Percentiles rank a stretch among this genome's conserved stretches.
Conservation (phyloP, 768 basidiomycete genomes). For the Pleurotus sapidus region DNA sequence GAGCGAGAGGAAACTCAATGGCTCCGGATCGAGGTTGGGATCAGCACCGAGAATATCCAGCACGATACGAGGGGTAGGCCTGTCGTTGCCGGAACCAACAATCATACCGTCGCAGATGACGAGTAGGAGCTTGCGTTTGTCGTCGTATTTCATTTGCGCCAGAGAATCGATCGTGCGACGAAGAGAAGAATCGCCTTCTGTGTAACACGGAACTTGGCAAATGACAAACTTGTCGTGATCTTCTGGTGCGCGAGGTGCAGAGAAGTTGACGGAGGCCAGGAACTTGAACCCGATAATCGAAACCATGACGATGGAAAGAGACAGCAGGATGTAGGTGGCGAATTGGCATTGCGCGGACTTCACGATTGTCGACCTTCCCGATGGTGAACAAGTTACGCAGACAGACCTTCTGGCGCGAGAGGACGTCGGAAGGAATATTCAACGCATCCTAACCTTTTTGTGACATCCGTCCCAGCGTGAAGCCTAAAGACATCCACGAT, state of each 20-base stretch:
- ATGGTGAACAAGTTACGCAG: conserved; percentile 91
- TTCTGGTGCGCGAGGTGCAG: conserved; percentile 77
- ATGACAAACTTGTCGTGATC: conserved; percentile 97
- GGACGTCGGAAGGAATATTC: conserved; percentile 53
- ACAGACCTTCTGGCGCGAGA: conserved; percentile 79
- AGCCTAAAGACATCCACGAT: conserved; percentile 77
- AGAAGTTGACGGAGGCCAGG: conserved; percentile 85
- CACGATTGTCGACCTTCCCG: conserved; percentile 89
- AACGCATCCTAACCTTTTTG: conserved; percentile 67
- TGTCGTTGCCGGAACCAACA: conserved; percentile 94
- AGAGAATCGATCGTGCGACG: conserved; percentile 90
- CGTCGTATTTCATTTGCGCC: conserved; percentile 93
- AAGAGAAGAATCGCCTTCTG: conserved; percentile 88
- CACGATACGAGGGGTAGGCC: conserved; percentile 94
- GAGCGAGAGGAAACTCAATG: conserved; percentile 88
- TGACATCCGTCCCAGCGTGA: conserved; percentile 76
- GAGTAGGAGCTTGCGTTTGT: conserved; percentile 93
- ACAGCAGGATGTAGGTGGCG: conserved; percentile 87
- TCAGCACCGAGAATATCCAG: conserved; percentile 95
- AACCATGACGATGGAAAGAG: conserved; percentile 89
- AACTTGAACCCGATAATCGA: conserved; percentile 96
- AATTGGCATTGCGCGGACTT: conserved; percentile 92
- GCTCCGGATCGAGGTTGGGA: conserved; percentile 91
- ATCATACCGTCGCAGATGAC: conserved; percentile 98
- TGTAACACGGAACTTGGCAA: conserved; percentile 98